Percentiles rank a stretch among this genome's conserved stretches.
Evolutionary conservation across 129 eudicot species (phyloP).

Genomic region (Logfia minima): DNA sequence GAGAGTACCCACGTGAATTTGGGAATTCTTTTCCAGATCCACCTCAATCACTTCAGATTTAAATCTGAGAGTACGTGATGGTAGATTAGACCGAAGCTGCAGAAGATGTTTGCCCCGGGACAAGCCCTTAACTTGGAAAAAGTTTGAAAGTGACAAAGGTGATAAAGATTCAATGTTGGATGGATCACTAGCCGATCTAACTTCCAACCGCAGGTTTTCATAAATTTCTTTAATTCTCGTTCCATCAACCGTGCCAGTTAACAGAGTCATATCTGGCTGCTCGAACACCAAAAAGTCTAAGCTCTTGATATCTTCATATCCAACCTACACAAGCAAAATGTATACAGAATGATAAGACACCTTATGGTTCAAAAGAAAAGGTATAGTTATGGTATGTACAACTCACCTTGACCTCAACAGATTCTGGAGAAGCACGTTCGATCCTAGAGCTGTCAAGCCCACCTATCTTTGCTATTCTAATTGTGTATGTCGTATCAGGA

Average conservation of each 20-base stretch:
- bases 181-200: constrained; percentile 72
- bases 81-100: constrained; percentile 66
- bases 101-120: constrained; percentile 79
- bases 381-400: not conserved
- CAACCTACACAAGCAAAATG: constrained; percentile 56
- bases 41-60: constrained; percentile 83
- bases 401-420: constrained; percentile 64
- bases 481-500: constrained; percentile 65
- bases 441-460: constrained; percentile 50
- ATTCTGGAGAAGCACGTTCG: constrained; percentile 95
- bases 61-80: constrained; percentile 60
- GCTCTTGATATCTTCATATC: constrained; percentile 64
- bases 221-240: constrained; percentile 55
- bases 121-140: constrained; percentile 93
- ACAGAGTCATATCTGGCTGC: constrained; percentile 72
- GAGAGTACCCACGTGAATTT: constrained; percentile 72
- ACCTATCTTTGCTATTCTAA: constrained; percentile 63
- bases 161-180: constrained; percentile 67
- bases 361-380: not conserved
- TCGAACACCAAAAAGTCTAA: constrained; percentile 87
- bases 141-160: constrained; percentile 83
- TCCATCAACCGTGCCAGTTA: constrained; percentile 81
- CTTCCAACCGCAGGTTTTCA: constrained; percentile 77
- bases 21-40: constrained; percentile 72
- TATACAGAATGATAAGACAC: not conserved